Conservation (phyloP, 768 basidiomycete genomes). For the Lactifluus pinguis region DNA sequence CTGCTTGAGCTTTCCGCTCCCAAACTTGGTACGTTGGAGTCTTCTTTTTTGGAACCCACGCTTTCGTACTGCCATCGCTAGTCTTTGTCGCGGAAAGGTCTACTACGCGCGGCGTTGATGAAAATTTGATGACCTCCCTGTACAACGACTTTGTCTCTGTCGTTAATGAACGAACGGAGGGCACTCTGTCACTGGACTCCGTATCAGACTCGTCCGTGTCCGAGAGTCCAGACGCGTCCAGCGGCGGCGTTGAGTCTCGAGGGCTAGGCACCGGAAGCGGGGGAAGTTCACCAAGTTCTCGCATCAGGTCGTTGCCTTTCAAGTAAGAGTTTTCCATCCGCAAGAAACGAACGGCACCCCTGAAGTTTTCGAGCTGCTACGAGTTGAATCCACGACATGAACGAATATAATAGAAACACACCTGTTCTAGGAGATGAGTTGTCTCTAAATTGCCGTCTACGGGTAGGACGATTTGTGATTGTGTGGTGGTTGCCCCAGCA, state of each 20-base stretch:
- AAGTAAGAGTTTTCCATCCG: slow-evolving; percentile 89
- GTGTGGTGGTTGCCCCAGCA: slow-evolving; percentile 41
- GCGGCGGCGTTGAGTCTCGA: slow-evolving; percentile 53
- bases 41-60: slow-evolving; percentile 75
- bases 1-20: slow-evolving; percentile 69
- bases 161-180: slow-evolving; percentile 57
- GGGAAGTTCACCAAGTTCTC: slow-evolving; percentile 70
- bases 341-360: slow-evolving; percentile 86
- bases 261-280: slow-evolving; percentile 42
- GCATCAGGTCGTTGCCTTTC: slow-evolving; percentile 84
- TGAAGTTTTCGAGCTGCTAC: slow-evolving; percentile 79
- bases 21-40: slow-evolving; percentile 74
- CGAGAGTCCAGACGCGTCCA: slow-evolving; percentile 54
- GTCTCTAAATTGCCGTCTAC: slow-evolving; percentile 82
- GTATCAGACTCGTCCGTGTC: slow-evolving; percentile 58
- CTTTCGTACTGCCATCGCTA: slow-evolving; percentile 40
- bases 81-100: slow-evolving; percentile 62
- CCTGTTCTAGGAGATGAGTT: slow-evolving; percentile 83
- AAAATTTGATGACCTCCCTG: slow-evolving; percentile 81
- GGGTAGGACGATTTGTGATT: slow-evolving; percentile 51
- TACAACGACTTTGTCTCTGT: slow-evolving; percentile 83
- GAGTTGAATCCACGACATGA: slow-evolving; percentile 11
- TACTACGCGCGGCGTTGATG: slow-evolving; percentile 75
- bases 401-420: slow-evolving; percentile 24
- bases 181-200: slow-evolving; percentile 31